A percentile compares a stretch with the other conserved stretches of the same genome.
Evolutionary conservation across 495 filamentous ascomycete genomes (phyloP).

Genomic region (Apiosordaria backusii): DNA sequence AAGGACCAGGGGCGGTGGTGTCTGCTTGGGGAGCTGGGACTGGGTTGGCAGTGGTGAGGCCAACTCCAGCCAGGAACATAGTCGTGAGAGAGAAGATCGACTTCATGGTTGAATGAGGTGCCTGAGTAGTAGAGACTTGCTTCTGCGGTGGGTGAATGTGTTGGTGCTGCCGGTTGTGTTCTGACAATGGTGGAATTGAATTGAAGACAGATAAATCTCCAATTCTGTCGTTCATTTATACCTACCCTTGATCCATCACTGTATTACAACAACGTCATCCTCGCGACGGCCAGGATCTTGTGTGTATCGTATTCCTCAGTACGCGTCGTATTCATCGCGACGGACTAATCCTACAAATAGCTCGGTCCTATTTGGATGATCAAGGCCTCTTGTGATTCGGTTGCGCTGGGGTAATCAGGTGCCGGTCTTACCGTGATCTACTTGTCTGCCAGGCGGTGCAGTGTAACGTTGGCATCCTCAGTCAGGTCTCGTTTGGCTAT

Average conservation of each 20-base stretch:
- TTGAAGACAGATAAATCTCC: no score
- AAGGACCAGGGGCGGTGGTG: constrained; percentile 3
- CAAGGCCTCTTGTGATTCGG: neutral
- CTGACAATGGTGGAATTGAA: no score
- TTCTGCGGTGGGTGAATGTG: neutral
- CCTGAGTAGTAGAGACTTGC: neutral
- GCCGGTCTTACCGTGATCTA: neutral
- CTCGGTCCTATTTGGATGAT: neutral
- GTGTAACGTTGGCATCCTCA: neutral
- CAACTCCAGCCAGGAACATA: no score
- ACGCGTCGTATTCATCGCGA: neutral
- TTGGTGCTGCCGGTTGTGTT: no score
- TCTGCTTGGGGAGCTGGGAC: neutral
- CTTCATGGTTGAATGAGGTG: constrained; percentile 6
- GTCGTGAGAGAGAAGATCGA: constrained; percentile 2
- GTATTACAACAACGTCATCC: neutral
- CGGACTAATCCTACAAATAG: neutral
- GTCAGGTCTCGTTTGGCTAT: neutral
- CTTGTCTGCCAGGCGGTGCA: neutral
- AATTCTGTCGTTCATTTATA: neutral
- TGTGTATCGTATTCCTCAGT: neutral
- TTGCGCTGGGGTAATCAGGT: neutral
- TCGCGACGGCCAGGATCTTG: neutral
- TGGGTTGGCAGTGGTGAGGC: neutral
- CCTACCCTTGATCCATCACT: neutral